Evolutionary conservation across 1,139 yeast species (phyloP).

Genomic region (Saccharomyces hybrid): DNA sequence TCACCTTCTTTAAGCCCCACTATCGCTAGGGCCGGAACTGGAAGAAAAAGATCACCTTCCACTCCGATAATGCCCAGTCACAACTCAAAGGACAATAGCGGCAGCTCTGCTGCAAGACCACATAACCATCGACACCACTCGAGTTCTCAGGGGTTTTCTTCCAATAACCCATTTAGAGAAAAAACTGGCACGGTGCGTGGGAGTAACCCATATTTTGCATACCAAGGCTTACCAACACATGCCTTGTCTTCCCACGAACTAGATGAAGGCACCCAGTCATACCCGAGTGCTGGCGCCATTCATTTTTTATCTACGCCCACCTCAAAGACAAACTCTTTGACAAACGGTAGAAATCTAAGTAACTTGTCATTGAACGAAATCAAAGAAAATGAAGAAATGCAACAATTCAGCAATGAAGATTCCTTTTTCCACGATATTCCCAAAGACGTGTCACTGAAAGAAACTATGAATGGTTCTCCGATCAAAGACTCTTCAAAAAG

Average conservation of each 20-base stretch:
- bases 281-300: conserved; percentile 1
- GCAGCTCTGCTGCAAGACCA: neutral
- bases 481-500: neutral
- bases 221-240: conserved; percentile 19
- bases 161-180: conserved; percentile 12
- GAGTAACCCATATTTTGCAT: conserved; percentile 13
- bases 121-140: conserved; percentile 8
- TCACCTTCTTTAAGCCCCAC: neutral
- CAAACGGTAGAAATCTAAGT: conserved; percentile 19
- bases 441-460: neutral
- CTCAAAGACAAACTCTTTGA: conserved; percentile 11
- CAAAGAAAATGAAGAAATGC: conserved; percentile 27
- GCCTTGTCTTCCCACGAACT: conserved; percentile 17
- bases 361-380: conserved; percentile 26
- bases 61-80: conserved; percentile 19
- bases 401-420: conserved; percentile 15
- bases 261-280: conserved; percentile 1
- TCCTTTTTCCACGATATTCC: neutral
- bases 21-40: conserved; percentile 2
- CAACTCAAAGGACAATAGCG: conserved; percentile 5
- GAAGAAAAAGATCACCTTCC: conserved; percentile 21
- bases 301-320: conserved; percentile 10
- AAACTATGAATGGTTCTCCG: neutral
- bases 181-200: conserved; percentile 3
- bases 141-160: conserved; percentile 6